A percentile compares a stretch with the other conserved stretches of the same genome.
phyloP scores from a whole-genome alignment of 2,329 filamentous ascomycete genomes.

The Colletotrichum scovillei region DNA sequence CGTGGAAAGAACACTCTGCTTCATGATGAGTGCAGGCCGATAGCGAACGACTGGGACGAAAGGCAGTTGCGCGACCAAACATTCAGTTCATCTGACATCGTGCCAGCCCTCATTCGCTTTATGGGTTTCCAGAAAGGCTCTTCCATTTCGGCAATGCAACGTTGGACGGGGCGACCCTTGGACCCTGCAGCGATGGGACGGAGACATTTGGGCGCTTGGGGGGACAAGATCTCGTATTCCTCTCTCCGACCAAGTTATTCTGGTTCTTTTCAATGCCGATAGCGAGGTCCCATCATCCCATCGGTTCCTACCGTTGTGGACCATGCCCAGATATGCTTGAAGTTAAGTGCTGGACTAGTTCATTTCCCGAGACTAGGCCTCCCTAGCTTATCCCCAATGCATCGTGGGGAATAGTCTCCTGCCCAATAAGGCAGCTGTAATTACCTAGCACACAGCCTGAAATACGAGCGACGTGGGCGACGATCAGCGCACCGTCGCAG shows the following conservation, averaged over 20 bases:
- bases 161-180: constrained; percentile 21
- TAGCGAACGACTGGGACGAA: neutral
- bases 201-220: neutral
- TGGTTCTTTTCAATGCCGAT: neutral
- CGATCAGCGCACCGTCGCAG: constrained; percentile 17
- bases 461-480: constrained; percentile 14
- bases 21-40: constrained; percentile 1
- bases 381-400: constrained; percentile 12
- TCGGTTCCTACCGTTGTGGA: constrained; percentile 16
- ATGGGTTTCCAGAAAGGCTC: neutral
- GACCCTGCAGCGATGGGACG: constrained; percentile 11
- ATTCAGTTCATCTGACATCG: neutral
- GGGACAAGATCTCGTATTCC: constrained; percentile 21
- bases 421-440: constrained; percentile 31
- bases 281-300: neutral
- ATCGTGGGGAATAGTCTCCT: constrained; percentile 4
- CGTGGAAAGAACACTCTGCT: constrained; percentile 17
- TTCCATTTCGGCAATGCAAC: constrained; percentile 6
- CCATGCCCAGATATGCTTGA: constrained; percentile 22
- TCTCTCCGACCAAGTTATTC: neutral
- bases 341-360: constrained; percentile 13
- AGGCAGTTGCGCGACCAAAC: constrained; percentile 2
- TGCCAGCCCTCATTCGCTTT: neutral
- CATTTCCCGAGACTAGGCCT: constrained; percentile 24
- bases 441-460: constrained; percentile 11